Evolutionary conservation across 1,284 basidiomycete species (phyloP).

Genomic region (Neonothopanus nambi): DNA sequence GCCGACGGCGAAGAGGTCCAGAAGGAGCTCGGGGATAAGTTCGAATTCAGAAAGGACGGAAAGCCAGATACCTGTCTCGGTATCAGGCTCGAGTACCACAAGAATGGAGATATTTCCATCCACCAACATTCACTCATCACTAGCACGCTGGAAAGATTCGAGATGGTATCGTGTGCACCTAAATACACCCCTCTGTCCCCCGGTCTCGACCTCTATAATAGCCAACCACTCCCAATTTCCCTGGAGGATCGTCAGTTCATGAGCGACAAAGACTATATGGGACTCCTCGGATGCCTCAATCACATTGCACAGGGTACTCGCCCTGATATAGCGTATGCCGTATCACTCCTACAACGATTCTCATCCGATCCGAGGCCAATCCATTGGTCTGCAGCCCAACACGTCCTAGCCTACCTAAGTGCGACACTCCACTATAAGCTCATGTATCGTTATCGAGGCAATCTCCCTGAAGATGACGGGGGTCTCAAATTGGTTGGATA

Average conservation of each 20-base stretch:
- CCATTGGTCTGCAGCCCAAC: slow-evolving; percentile 30
- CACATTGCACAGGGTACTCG: slow-evolving; percentile 29
- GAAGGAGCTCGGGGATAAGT: background rate
- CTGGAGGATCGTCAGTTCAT: slow-evolving; percentile 21
- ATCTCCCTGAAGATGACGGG: slow-evolving; percentile 24
- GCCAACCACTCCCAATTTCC: slow-evolving; percentile 11
- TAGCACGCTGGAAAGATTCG: slow-evolving; percentile 21
- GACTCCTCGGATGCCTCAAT: slow-evolving; percentile 28
- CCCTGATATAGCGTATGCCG: slow-evolving; percentile 31
- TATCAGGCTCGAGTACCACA: too few species aligned
- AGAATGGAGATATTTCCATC: slow-evolving; percentile 17
- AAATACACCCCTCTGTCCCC: slow-evolving; percentile 23
- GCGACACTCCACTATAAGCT: slow-evolving; percentile 26
- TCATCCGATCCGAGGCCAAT: slow-evolving; percentile 24
- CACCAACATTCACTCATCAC: slow-evolving; percentile 27
- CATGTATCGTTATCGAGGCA: slow-evolving; percentile 20
- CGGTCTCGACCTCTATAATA: slow-evolving; percentile 17
- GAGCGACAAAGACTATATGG: slow-evolving; percentile 26
- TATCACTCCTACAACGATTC: slow-evolving; percentile 27
- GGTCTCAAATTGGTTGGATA: slow-evolving; percentile 3
- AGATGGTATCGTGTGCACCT: slow-evolving; percentile 22
- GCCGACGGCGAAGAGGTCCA: too few species aligned
- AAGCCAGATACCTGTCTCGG: background rate
- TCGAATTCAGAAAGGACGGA: background rate
- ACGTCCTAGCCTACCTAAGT: slow-evolving; percentile 32